Base-by-base conservation (phyloP, 768 basidiomycete genomes). In the Phlebiopsis gigantea region DNA sequence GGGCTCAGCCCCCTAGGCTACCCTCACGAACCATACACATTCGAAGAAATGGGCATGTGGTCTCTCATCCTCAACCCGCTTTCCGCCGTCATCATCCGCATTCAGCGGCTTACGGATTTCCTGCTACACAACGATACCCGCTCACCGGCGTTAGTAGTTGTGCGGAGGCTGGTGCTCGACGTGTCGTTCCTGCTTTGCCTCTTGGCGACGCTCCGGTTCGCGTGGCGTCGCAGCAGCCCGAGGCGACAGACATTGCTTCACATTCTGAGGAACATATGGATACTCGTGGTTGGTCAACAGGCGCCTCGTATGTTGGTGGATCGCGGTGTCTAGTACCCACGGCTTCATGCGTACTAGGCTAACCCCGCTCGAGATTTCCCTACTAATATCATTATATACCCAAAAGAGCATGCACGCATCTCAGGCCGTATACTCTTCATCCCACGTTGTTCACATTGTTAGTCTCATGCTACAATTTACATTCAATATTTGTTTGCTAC, bases 41-140 rank as follows among this genome's bases (percentile, higher is more conserved):
- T 88, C n/a, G 80, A 89, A 49, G 88, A 92, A 66, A 75, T 92
- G 67, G 91, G 91, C 46, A 79, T 92, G 75, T 93, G 91, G 91
- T 81, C 90, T 6, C 63, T 86, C 45, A 73, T 91, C 15, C 72
- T 90, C 5, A 82, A 79, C 57, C 89, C 89, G 9, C 52, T 90
- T 12, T 70, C 79, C n/a, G 76, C 76, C 28, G 76, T 79, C 21
- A 57, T 84, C 14, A 73, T 75, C 10, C 68, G 69, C 22, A 61
- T 89, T 39, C 79, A 77, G 42, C 73, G 77, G 31, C 62, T 88
- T 41, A 69, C 80, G 9, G 64, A 71, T 12, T 87, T 91, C 69
- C 79, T 91, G 59, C 75, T 80, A 19, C 73, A 73, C 55, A 78
- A 79, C 62, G 82, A 83, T 61, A 75, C 77, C 57, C 78, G 81